Evolutionary conservation across 1,139 yeast genomes (phyloP), one percentile per base, ranked within the genome.

Genomic region (Pichiaceae sp.): DNA sequence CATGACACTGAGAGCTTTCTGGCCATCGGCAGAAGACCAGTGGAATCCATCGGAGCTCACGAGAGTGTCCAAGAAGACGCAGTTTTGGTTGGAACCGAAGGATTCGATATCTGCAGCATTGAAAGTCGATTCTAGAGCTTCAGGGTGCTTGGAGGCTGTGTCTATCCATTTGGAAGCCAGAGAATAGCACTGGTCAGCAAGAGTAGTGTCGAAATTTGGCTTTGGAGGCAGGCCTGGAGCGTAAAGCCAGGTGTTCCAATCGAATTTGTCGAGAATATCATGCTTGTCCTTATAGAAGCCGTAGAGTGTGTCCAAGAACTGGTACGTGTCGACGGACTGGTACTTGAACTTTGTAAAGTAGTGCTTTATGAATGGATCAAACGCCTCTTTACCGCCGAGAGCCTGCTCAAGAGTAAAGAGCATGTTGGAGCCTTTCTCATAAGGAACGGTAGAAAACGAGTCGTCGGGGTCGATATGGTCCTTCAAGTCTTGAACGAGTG

Each of bases 391-490:
- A 33, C 91, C 86, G 32, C 93, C 89, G 15, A 82, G 55, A 15
- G 70, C 62, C 38, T 66, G 70, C 59, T 87, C 96, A 38, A 87
- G 66, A 48, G 75, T 73, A 61, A 75, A 84, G 44, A 87, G 66
- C 52, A 87, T 69, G 51, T 81, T 84, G 53, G 80, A 82, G 3
- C 96, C 96, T 61, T 85, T 86, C 57, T 86, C 96, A 59, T 87
- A 87, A 2, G 96, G 96, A 31, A 85, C 95, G 4, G 82, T 70
- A 27, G 89, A 78, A 59, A 85, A 87, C 1, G 94, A 79, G 50
- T 85, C 95, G 59, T 87, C 96, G 14, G 96, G 96, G 56, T 85
- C 95, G 36, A 66, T 58, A 23, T 64, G 56, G 49, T 70, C 74
- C 50, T 78, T 68, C 49, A 85, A 68, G 56, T 82, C 68, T 51